These are phyloP conservation scores for Cylindrotheca fusiformis DNA, from an alignment of 108 stramenopile species.

Conservation along the genomic window DNA sequence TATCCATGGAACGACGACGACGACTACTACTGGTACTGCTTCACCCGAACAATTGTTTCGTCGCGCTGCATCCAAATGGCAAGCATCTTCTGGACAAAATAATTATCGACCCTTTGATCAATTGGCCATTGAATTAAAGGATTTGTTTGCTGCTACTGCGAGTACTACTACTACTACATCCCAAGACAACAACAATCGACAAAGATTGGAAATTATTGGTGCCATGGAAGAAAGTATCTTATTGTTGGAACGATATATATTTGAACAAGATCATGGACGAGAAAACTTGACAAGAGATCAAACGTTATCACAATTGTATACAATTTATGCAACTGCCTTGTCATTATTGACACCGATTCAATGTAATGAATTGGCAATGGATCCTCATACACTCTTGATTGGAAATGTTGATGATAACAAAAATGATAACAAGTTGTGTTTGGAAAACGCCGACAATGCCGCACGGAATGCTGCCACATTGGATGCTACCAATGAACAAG, in stretches of 20 bases:
- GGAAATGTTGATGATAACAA: constrained; percentile 18
- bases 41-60: not conserved
- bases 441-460: constrained; percentile 64
- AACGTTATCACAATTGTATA: constrained; percentile 49
- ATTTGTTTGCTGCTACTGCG: not conserved
- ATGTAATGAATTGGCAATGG: constrained; percentile 38
- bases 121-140: not conserved
- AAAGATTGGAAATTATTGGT: constrained; percentile 19
- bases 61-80: not conserved
- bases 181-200: not conserved
- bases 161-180: not conserved
- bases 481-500: constrained; percentile 48
- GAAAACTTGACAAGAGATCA: constrained; percentile 25
- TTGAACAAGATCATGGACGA: constrained; percentile 9
- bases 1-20: not conserved
- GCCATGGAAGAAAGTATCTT: constrained; percentile 33
- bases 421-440: constrained; percentile 31
- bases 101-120: not conserved
- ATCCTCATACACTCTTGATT: constrained; percentile 60
- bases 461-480: constrained; percentile 57
- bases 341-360: constrained; percentile 30
- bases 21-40: not conserved
- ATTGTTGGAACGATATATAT: constrained; percentile 21
- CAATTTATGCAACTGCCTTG: constrained; percentile 50
- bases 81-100: not conserved